Percentiles rank a stretch among this genome's conserved stretches.
These are phyloP conservation scores for Chaetomium sp. DNA, from an alignment of 2,329 filamentous ascomycete species.

Conservation along the genomic window DNA sequence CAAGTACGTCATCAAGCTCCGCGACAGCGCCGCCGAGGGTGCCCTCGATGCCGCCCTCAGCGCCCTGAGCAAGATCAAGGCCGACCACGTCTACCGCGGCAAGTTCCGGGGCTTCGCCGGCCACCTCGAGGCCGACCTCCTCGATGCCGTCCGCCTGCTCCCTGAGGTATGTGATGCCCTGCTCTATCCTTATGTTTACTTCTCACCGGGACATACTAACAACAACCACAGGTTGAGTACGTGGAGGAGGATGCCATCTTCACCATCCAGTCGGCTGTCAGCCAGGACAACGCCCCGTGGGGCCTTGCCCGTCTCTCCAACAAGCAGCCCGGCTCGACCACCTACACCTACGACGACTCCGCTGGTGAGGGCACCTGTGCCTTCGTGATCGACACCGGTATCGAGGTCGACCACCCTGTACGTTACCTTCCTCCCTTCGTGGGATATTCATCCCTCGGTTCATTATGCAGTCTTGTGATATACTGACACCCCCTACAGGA, in stretches of 20 bases:
- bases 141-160: conserved; percentile 21
- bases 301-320: conserved; percentile 27
- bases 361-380: conserved; percentile 28
- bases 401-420: conserved; percentile 34
- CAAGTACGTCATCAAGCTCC: conserved; percentile 41
- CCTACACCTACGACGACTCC: conserved; percentile 27
- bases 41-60: conserved; percentile 24
- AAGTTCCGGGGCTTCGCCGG: conserved; percentile 28
- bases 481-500: conserved; percentile 18
- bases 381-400: conserved; percentile 44
- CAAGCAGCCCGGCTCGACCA: conserved; percentile 18
- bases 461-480: not conserved
- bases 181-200: not conserved
- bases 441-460: not conserved
- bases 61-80: conserved; percentile 15
- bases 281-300: conserved; percentile 25
- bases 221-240: conserved; percentile 25
- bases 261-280: conserved; percentile 25
- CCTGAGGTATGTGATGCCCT: conserved; percentile 19
- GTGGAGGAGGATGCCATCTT: conserved; percentile 28
- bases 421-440: not conserved
- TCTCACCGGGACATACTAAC: not conserved
- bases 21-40: conserved; percentile 28
- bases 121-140: conserved; percentile 18
- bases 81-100: conserved; percentile 25